Conservation (phyloP, 2,329 filamentous ascomycete species). For the Ascochyta pisi region DNA sequence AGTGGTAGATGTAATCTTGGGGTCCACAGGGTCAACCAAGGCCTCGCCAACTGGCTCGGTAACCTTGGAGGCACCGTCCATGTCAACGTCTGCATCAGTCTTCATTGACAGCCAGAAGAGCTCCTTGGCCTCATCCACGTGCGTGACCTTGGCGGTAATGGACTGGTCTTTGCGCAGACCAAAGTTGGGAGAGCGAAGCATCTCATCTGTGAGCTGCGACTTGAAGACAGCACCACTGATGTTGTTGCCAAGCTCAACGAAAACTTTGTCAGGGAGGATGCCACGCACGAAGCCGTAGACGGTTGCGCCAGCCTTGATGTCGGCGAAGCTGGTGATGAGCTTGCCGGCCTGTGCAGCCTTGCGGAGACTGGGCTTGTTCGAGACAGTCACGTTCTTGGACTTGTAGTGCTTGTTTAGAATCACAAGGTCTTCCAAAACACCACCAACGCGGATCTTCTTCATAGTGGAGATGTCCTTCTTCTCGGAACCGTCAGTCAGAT, state of each 20-base stretch:
- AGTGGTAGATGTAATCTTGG: slow-evolving; percentile 66
- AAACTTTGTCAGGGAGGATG: slow-evolving; percentile 80
- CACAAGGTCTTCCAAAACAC: slow-evolving; percentile 80
- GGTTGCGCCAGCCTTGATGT: slow-evolving; percentile 71
- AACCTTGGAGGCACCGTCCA: slow-evolving; percentile 35
- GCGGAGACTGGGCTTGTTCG: slow-evolving; percentile 83
- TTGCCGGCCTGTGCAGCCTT: slow-evolving; percentile 75
- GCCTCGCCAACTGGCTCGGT: slow-evolving; percentile 45
- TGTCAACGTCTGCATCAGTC: slow-evolving; percentile 53
- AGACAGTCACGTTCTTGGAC: slow-evolving; percentile 76
- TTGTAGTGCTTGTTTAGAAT: slow-evolving; percentile 85
- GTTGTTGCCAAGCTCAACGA: slow-evolving; percentile 84
- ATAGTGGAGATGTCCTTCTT: slow-evolving; percentile 79
- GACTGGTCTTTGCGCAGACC: slow-evolving; percentile 80
- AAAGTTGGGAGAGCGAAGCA: slow-evolving; percentile 73
- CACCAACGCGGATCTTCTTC: slow-evolving; percentile 83
- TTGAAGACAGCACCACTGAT: slow-evolving; percentile 82
- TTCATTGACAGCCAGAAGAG: slow-evolving; percentile 73
- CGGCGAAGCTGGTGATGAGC: slow-evolving; percentile 74
- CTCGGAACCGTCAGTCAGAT: slow-evolving; percentile 83
- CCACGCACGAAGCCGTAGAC: slow-evolving; percentile 85
- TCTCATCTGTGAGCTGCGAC: slow-evolving; percentile 75
- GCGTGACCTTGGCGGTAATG: slow-evolving; percentile 73
- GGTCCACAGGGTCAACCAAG: slow-evolving; percentile 70
- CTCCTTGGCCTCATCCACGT: slow-evolving; percentile 72